Evolutionary conservation across 106 monocot species (phyloP).

Genomic region (Platanthera zijinensis): DNA sequence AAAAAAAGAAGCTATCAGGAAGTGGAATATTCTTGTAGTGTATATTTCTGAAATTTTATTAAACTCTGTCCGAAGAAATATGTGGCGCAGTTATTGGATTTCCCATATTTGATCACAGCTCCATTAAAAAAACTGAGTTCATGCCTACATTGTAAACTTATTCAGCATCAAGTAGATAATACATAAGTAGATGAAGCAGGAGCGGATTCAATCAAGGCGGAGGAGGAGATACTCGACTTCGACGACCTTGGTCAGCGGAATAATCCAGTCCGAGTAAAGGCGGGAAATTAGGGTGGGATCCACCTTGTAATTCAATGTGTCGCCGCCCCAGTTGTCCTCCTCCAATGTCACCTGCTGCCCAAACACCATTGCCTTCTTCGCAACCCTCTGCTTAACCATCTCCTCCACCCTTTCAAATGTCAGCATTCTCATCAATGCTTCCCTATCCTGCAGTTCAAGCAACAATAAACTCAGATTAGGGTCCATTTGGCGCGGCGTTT

Average conservation of each 20-base stretch:
- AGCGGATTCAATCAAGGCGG: slow-evolving; percentile 42
- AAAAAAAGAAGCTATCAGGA: no score
- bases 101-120: no score
- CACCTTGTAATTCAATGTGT: not conserved
- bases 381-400: slow-evolving; percentile 70
- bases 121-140: no score
- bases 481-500: no score
- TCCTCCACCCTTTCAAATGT: slow-evolving; percentile 85
- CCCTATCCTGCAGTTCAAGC: slow-evolving; percentile 45
- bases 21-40: no score
- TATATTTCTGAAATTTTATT: no score
- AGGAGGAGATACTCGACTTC: slow-evolving; percentile 86
- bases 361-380: slow-evolving; percentile 75
- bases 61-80: no score
- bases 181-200: no score
- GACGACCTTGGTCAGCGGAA: slow-evolving; percentile 78
- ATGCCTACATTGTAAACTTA: no score
- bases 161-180: no score
- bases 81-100: no score
- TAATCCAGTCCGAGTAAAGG: slow-evolving; percentile 77
- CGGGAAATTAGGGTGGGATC: slow-evolving; percentile 41
- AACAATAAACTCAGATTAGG: no score
- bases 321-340: slow-evolving; percentile 10
- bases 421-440: slow-evolving; percentile 69
- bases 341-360: slow-evolving; percentile 59